Percentiles rank a stretch among this genome's conserved stretches.
phyloP scores from a whole-genome alignment of 768 basidiomycete genomes.

The Obba rivulosa region DNA sequence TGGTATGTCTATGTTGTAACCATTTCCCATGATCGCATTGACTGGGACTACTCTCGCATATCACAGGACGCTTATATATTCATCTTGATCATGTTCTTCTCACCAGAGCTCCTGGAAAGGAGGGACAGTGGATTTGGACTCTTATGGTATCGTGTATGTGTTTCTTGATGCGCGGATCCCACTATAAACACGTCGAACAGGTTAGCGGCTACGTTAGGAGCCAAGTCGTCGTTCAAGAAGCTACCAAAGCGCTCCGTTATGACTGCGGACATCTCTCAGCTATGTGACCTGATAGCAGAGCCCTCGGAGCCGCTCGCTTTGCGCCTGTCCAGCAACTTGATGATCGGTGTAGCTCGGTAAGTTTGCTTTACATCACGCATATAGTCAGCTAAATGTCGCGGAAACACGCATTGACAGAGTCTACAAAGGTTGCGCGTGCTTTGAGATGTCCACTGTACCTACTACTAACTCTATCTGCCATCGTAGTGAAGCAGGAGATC shows the following conservation, averaged over 20 bases:
- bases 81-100: slow-evolving; percentile 65
- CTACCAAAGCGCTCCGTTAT: slow-evolving; percentile 80
- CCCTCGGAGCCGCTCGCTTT: slow-evolving; percentile 86
- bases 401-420: slow-evolving; percentile 26
- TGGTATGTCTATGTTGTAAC: too few relatives aligned
- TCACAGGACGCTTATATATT: background rate
- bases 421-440: slow-evolving; percentile 37
- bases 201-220: slow-evolving; percentile 88
- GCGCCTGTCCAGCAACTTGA: slow-evolving; percentile 80
- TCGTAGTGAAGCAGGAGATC: slow-evolving; percentile 76
- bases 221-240: slow-evolving; percentile 81
- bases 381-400: slow-evolving; percentile 5
- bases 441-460: background rate
- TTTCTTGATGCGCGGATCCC: background rate
- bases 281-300: slow-evolving; percentile 76
- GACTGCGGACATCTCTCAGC: slow-evolving; percentile 73
- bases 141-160: slow-evolving; percentile 53
- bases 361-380: slow-evolving; percentile 20
- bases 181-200: slow-evolving; percentile 32
- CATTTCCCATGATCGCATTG: too few relatives aligned
- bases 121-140: slow-evolving; percentile 87
- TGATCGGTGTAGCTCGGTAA: slow-evolving; percentile 87
- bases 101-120: slow-evolving; percentile 71
- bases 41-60: background rate
- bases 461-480: background rate